These are phyloP conservation scores for Eleusine coracana DNA, from an alignment of 176 grass and related monocot species.

Conservation along the genomic window DNA sequence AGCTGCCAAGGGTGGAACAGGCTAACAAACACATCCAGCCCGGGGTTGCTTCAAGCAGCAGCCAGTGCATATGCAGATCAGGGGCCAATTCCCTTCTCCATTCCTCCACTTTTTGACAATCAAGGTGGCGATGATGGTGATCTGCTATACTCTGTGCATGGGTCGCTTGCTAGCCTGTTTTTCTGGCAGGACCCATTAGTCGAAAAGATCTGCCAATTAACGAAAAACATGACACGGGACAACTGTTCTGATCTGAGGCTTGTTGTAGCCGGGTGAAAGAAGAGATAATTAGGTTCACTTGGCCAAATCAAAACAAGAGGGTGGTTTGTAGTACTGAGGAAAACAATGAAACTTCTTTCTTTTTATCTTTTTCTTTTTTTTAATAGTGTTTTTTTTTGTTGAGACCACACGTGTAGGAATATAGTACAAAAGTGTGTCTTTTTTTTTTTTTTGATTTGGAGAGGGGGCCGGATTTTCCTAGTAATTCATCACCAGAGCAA, in stretches of 20 bases:
- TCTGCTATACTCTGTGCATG: background rate
- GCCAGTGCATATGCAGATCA: slow-evolving; percentile 16
- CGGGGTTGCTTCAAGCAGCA: slow-evolving; percentile 52
- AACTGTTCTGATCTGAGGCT: slow-evolving; percentile 15
- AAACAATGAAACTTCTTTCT: background rate
- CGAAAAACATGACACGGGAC: background rate
- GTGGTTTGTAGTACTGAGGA: background rate
- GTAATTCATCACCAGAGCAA: background rate
- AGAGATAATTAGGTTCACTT: background rate
- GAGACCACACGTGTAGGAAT: too few relatives aligned
- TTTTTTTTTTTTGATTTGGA: too few relatives aligned
- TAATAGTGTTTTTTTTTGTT: too few relatives aligned
- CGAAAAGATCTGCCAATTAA: slow-evolving; percentile 3
- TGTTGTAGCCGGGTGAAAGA: background rate
- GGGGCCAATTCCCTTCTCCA: background rate
- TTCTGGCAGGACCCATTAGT: background rate
- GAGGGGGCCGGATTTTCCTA: too few relatives aligned
- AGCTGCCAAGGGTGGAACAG: slow-evolving; percentile 57
- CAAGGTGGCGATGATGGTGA: slow-evolving; percentile 30
- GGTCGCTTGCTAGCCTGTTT: slow-evolving; percentile 38
- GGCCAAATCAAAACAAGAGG: background rate
- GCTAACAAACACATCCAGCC: slow-evolving; percentile 31
- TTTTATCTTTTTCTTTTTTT: too few relatives aligned
- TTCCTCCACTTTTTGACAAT: slow-evolving; percentile 10
- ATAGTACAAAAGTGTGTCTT: too few relatives aligned